Evolutionary conservation across 768 basidiomycete genomes (phyloP).

Genomic region (Amanita thiersii): DNA sequence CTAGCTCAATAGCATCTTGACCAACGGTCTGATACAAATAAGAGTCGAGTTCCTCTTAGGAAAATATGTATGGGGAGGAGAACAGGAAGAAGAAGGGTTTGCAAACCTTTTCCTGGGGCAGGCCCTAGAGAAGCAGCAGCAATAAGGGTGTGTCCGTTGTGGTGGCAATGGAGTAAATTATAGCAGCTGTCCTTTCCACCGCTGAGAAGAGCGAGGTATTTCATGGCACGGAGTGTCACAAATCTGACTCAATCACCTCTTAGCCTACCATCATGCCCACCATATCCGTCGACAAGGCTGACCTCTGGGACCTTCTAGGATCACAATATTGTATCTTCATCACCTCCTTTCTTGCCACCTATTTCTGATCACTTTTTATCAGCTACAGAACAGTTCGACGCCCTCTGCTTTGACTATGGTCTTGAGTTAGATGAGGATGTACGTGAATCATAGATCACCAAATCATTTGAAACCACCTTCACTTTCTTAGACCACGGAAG

Average conservation of each 20-base stretch:
- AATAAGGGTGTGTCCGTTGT: constrained; percentile 80
- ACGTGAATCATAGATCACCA: constrained; percentile 19
- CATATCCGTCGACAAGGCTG: constrained; percentile 89
- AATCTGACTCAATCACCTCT: constrained; percentile 10
- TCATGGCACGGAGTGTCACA: constrained; percentile 40
- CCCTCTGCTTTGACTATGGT: constrained; percentile 94
- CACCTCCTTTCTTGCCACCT: constrained; percentile 3
- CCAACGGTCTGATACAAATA: constrained; percentile 99
- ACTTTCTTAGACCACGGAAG: constrained; percentile 67
- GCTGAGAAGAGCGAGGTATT: constrained; percentile 89
- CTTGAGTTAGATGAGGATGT: constrained; percentile 98
- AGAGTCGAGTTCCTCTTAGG: constrained; percentile 93
- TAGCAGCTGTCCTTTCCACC: constrained; percentile 98
- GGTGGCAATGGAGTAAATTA: constrained; percentile 83
- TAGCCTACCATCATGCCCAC: constrained; percentile 67
- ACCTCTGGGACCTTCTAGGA: constrained; percentile 84
- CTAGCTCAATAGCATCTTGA: constrained; percentile 82
- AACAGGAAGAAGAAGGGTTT: constrained; percentile 12
- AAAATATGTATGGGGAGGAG: constrained; percentile 15
- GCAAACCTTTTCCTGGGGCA: constrained; percentile 74
- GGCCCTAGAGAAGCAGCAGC: constrained; percentile 89
- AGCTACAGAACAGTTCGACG: constrained; percentile 95
- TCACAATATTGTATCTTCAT: constrained; percentile 62
- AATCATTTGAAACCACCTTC: constrained; percentile 5
- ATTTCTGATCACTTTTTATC: constrained; percentile 15